Percentiles rank a stretch among this genome's conserved stretches.
Conservation (phyloP, 139 green algal genomes). For the Protoeuglena noctilucae region DNA sequence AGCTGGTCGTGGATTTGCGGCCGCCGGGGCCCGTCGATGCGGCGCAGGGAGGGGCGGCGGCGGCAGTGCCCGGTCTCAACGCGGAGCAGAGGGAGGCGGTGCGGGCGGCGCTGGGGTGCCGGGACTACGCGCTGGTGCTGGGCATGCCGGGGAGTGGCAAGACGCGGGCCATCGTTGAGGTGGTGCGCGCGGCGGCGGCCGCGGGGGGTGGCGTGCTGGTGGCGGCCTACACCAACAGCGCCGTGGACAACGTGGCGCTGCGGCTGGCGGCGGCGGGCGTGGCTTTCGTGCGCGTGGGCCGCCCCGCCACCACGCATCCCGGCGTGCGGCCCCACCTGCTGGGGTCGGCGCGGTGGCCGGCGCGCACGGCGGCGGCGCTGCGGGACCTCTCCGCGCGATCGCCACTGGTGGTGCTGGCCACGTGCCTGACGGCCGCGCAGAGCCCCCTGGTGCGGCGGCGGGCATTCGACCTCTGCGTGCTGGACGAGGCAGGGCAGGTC, state of each 20-base stretch:
- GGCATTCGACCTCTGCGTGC: conserved; percentile 80
- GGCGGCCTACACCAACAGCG: conserved; percentile 89
- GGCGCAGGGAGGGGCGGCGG: not conserved
- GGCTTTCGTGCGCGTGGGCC: conserved; percentile 58
- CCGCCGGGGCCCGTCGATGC: not conserved
- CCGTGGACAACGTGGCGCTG: conserved; percentile 88
- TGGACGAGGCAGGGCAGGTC: conserved; percentile 89
- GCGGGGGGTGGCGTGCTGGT: conserved; percentile 54
- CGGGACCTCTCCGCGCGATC: not conserved
- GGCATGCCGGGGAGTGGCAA: conserved; percentile 75
- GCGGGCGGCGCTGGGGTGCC: conserved; percentile 22
- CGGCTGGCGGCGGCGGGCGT: conserved; percentile 28
- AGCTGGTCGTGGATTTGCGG: not conserved
- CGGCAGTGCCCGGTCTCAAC: conserved; percentile 40
- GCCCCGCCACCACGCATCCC: conserved; percentile 28
- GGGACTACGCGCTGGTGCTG: conserved; percentile 70
- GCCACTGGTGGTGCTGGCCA: conserved; percentile 28
- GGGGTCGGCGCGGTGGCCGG: conserved; percentile 14
- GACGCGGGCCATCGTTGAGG: conserved; percentile 45
- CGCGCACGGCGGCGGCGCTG: not conserved
- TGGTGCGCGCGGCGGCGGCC: conserved; percentile 9
- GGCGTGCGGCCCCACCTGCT: conserved; percentile 30
- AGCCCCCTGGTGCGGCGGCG: conserved; percentile 32
- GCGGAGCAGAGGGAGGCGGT: conserved; percentile 46
- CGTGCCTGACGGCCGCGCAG: conserved; percentile 49